Evolutionary conservation across 2,329 filamentous ascomycete genomes (phyloP), one percentile per base, ranked within the genome.

Genomic region (Venturia effusa): DNA sequence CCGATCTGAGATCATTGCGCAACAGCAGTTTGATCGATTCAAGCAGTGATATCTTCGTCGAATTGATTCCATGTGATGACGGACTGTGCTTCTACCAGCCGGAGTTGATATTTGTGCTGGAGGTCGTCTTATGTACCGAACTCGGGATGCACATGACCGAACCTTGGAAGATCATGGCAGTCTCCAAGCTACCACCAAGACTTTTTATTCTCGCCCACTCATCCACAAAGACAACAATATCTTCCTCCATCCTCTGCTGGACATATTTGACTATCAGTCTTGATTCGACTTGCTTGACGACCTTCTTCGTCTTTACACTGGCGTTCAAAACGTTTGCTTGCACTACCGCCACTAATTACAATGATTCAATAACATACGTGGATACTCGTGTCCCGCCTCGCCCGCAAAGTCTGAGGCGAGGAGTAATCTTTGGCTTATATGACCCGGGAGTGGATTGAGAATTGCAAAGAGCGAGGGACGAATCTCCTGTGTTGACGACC

Each of bases 281-380:
- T 3, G 10, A 51, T 15, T 10, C 27, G n/a, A 51, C 22, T 51
- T 17, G 3, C 51, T 30, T n/a, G 15, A 34, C 30, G 15, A 34
- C 30, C 27, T 57, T 30, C 27, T 17, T 19, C 34, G 11, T 15
- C 37, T 61, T 37, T 40, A 61, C 30, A 45, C 41, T 45, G 41
- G 59, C 59, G 37, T 45, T 24, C 59, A 24, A 4, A 17, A 13
- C 41, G 13, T 45, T 61, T 45, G 59, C 59, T 32, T 11, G 22
- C 32, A 43, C 15, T 13, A 41, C n/a, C 59, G 17, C 32, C 27
- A 45, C 51, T 34, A 30, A n/a, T 57, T 34, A 64, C 66, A 67
- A 72, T 71, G 70, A 69, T 71, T 69, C 71, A 72, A 71, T 72
- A 72, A 72, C 71, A 71, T 61, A 39, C 27, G 48, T 65, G 39